These are phyloP conservation scores for Harringtonia aguacate DNA, from an alignment of 2,329 filamentous ascomycete genomes.

Conservation along the genomic window DNA sequence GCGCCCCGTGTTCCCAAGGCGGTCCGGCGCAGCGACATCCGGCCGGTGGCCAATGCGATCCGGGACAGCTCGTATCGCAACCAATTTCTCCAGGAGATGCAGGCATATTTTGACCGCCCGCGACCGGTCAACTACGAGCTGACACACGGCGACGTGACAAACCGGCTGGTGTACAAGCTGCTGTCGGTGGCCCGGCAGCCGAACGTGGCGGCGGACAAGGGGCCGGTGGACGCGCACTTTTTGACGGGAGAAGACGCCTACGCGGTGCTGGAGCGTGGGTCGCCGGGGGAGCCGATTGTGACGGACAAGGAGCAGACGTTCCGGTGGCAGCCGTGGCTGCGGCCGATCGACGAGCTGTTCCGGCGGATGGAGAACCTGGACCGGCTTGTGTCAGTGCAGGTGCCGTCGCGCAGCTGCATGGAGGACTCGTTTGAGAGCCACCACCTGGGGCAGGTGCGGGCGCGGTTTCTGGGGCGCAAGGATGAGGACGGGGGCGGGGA, in stretches of 20 bases:
- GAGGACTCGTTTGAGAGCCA: conserved; percentile 15
- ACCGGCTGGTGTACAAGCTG: conserved; percentile 9
- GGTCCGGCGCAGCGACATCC: not conserved
- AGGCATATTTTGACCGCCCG: not conserved
- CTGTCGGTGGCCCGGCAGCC: conserved; percentile 8
- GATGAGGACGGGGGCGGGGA: not conserved
- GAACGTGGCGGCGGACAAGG: conserved; percentile 2
- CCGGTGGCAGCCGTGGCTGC: conserved; percentile 12
- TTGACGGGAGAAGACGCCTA: conserved; percentile 11
- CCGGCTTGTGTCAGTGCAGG: conserved; percentile 16
- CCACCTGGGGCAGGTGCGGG: conserved; percentile 12
- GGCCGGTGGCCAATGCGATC: conserved; percentile 3
- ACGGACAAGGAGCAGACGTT: conserved; percentile 17
- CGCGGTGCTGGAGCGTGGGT: conserved; percentile 8
- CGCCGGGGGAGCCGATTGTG: conserved; percentile 14
- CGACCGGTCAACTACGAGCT: not conserved
- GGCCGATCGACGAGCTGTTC: conserved; percentile 17
- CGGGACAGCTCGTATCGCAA: conserved; percentile 9
- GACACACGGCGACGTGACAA: conserved; percentile 11
- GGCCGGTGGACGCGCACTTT: conserved; percentile 9
- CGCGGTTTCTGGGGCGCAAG: conserved; percentile 12
- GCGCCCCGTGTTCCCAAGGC: not conserved
- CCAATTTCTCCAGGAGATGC: conserved; percentile 9
- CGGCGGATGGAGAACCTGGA: conserved; percentile 18
- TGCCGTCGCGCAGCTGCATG: conserved; percentile 16